Conservation (phyloP, 495 filamentous ascomycete genomes). For the Lasiosphaeriaceae sp. region DNA sequence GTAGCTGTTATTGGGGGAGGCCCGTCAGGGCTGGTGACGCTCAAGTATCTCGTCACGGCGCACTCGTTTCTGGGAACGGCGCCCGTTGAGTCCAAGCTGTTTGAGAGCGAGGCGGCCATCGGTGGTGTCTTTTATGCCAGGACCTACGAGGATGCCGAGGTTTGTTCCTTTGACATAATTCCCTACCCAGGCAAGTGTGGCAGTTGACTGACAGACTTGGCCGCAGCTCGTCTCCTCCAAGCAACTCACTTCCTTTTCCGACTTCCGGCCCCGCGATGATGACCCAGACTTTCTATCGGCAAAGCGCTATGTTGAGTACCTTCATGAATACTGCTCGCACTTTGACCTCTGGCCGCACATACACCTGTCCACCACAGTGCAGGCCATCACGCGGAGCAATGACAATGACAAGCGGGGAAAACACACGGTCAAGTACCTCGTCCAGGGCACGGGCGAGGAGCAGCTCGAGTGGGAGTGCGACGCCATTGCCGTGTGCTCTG, state of each 20-base stretch:
- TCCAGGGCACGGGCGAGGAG: constrained; percentile 8
- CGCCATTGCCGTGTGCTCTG: constrained; percentile 41
- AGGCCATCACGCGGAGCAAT: constrained; percentile 20
- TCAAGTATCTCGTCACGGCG: constrained; percentile 39
- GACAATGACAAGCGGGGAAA: constrained; percentile 11
- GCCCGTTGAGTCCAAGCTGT: constrained; percentile 33
- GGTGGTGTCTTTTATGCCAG: constrained; percentile 32
- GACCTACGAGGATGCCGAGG: constrained; percentile 36
- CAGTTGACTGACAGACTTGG: background rate
- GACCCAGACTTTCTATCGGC: constrained; percentile 36
- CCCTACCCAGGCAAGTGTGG: background rate
- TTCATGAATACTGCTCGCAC: constrained; percentile 36
- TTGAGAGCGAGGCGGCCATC: constrained; percentile 18
- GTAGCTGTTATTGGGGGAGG: constrained; percentile 44
- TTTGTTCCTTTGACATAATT: background rate
- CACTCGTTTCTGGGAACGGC: constrained; percentile 25
- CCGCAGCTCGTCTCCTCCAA: constrained; percentile 39
- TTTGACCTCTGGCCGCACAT: constrained; percentile 40
- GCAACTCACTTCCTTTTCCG: constrained; percentile 39
- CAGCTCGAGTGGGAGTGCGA: constrained; percentile 31
- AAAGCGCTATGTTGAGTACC: constrained; percentile 31
- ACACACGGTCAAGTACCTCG: constrained; percentile 26
- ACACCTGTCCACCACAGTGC: constrained; percentile 27
- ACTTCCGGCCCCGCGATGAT: constrained; percentile 27
- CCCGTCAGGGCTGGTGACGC: constrained; percentile 42